phyloP scores from a whole-genome alignment of 371 early-diverging fungal species.

The Circinella umbellata region DNA sequence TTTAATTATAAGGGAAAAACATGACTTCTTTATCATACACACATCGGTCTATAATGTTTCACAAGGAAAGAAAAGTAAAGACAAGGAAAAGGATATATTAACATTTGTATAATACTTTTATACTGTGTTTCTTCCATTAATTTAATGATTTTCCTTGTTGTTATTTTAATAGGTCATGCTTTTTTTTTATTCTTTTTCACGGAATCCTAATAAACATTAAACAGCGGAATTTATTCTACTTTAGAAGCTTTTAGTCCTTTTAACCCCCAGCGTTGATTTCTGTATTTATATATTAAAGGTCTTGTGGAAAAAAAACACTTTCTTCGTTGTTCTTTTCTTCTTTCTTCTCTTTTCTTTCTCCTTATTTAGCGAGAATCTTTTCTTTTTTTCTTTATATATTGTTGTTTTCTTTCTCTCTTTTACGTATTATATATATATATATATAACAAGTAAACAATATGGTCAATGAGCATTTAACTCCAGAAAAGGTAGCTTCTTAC shows the following conservation, averaged over 20 bases:
- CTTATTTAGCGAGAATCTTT: no score
- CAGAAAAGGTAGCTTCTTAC: constrained; percentile 49
- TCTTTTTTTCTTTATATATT: no score
- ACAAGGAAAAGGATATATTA: neutral
- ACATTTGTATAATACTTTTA: no score
- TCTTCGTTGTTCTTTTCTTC: neutral
- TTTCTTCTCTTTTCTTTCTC: neutral
- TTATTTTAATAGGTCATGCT: no score
- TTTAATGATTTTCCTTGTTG: no score
- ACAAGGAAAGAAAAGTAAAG: neutral
- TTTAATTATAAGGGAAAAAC: no score
- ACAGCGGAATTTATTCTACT: no score
- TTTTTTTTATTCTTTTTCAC: neutral
- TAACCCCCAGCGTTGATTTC: neutral
- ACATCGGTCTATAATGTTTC: neutral
- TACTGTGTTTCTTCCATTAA: no score
- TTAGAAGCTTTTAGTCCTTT: neutral
- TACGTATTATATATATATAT: neutral
- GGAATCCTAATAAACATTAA: neutral
- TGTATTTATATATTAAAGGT: neutral
- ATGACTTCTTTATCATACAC: neutral
- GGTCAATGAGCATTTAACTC: constrained; percentile 27
- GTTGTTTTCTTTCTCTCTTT: neutral
- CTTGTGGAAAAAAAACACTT: no score
- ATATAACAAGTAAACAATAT: neutral